Evolutionary conservation across 495 filamentous ascomycete genomes (phyloP), one percentile per base, ranked within the genome.

Genomic region (Penicillium silybi): DNA sequence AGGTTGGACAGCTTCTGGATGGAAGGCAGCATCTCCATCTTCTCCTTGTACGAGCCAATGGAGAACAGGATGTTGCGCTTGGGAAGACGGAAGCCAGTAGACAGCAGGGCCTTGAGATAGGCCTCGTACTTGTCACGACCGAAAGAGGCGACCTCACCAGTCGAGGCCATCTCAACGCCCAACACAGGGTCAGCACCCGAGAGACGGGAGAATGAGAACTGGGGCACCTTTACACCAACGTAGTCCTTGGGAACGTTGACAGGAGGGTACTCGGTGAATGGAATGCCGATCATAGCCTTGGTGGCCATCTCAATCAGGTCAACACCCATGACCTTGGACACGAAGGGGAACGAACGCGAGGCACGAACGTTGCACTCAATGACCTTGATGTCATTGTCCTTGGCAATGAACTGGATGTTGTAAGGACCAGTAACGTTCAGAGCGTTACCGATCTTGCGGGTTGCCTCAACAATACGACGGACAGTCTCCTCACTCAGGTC

Each of bases 351-450:
- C 1, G 92, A 97, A 44, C 93, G 82, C 39, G 93, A 97, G 17
- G 93, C 93, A 45, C 93, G 84, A 38, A 97, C 93, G 63, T 98
- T 98, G 72, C 93, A 98, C 72, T 98, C 93, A 55, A 98, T 98
- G 54, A 66, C 93, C 78, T 97, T 98, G 74, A 98, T 97, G 59
- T 97, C 93, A 64, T 97, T 97, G 69, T 97, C 90, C 76, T 98
- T 98, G 46, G 93, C 93, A 60, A 98, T 98, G 74, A 98, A 98
- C 69, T 98, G 93, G 54, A 98, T 98, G 73, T 98, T 98, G 80
- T 86, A 96, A 18, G 93, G 93, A 40, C 93, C 93, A 37, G 93
- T 97, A 42, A 98, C 87, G 61, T 97, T 96, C 19, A 98, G 83
- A 23, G 95, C 93, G 57, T 88, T 85, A 50, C 87, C 93, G 48